Percentiles rank a stretch among this genome's conserved stretches.
phyloP scores from a whole-genome alignment of 1,284 basidiomycete genomes.

The Hymenochaete sp. region DNA sequence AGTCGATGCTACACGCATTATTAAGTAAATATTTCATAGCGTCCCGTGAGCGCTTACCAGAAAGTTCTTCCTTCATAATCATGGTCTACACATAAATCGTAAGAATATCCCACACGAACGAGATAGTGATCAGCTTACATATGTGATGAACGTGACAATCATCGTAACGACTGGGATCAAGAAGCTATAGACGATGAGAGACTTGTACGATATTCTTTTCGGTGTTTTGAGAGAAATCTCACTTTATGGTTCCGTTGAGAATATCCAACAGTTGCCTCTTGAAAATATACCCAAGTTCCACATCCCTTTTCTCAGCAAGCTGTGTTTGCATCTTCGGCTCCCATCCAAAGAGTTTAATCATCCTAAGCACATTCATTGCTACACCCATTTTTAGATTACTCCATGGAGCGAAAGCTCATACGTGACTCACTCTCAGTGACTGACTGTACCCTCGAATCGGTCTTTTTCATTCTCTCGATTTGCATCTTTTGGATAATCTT shows the following conservation, averaged over 20 bases:
- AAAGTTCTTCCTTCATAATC: constrained; percentile 35
- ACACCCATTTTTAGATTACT: neutral
- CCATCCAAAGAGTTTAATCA: constrained; percentile 69
- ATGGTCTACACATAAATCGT: constrained; percentile 26
- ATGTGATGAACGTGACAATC: constrained; percentile 37
- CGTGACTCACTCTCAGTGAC: constrained; percentile 37
- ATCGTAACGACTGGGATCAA: constrained; percentile 39
- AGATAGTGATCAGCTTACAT: constrained; percentile 20
- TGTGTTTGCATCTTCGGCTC: constrained; percentile 45
- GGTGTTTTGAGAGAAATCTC: constrained; percentile 2
- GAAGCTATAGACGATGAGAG: constrained; percentile 23
- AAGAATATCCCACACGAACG: neutral
- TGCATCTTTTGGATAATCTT: constrained; percentile 22
- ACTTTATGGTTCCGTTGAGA: constrained; percentile 24
- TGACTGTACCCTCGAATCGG: constrained; percentile 40
- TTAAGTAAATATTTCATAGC: neutral
- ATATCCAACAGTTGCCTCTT: constrained; percentile 21
- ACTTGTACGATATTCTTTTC: neutral
- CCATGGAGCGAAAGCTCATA: neutral
- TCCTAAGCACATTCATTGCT: constrained; percentile 41
- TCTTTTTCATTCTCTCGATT: constrained; percentile 28
- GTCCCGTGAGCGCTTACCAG: constrained; percentile 21
- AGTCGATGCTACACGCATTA: constrained; percentile 24
- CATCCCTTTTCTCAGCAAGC: constrained; percentile 39
- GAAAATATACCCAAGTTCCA: constrained; percentile 28